phyloP scores from a whole-genome alignment of 202 grass and related monocot species.

The Saccharum hybrid region DNA sequence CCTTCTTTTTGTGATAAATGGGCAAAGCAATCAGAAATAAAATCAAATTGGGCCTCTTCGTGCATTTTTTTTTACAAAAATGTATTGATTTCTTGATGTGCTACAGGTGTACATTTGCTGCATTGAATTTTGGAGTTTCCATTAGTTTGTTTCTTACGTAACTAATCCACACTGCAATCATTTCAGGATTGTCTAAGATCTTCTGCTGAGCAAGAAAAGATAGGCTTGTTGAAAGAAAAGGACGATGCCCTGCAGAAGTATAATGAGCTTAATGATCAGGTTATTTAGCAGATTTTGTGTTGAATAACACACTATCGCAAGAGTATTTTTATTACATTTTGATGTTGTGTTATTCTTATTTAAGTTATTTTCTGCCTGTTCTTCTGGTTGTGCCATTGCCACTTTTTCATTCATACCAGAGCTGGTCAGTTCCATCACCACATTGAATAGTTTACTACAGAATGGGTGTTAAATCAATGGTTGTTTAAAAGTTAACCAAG shows the following conservation, averaged over 20 bases:
- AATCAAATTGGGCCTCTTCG: no score
- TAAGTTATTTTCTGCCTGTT: neutral
- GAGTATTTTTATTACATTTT: constrained; percentile 1
- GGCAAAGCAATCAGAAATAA: no score
- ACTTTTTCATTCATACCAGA: neutral
- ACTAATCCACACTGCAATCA: constrained; percentile 14
- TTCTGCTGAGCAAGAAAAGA: constrained; percentile 80
- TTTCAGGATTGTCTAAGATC: constrained; percentile 75
- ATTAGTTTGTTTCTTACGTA: constrained; percentile 24
- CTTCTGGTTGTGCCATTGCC: neutral
- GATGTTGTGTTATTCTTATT: neutral
- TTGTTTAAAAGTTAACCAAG: neutral
- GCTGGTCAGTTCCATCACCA: neutral
- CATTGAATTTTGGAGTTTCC: neutral
- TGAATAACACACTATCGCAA: neutral
- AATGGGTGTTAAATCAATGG: neutral
- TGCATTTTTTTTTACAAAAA: no score
- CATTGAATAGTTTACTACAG: neutral
- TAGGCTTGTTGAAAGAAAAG: constrained; percentile 62
- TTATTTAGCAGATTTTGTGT: constrained; percentile 28
- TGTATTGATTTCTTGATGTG: neutral
- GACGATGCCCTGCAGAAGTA: constrained; percentile 77
- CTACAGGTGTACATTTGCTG: neutral
- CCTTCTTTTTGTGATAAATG: no score
- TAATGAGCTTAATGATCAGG: constrained; percentile 93